These are phyloP conservation scores for Vachellia pachyceras DNA, from an alignment of 306 rosid genomes.

Conservation along the genomic window DNA sequence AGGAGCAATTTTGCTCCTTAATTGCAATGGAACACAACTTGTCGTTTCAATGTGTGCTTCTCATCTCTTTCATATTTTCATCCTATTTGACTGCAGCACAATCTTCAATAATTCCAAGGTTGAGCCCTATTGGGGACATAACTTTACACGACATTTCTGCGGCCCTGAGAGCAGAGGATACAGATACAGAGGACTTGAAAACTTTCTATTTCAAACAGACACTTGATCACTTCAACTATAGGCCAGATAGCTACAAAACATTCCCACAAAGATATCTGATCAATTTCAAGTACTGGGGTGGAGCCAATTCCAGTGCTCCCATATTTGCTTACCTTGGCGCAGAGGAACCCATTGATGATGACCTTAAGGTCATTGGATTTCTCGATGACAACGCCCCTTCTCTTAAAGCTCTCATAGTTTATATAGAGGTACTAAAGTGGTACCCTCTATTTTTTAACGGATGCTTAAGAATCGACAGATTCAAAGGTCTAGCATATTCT, in stretches of 20 bases:
- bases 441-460: background rate
- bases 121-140: conserved; percentile 49
- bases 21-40: conserved; percentile 18
- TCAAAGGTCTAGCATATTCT: background rate
- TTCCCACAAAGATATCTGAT: conserved; percentile 63
- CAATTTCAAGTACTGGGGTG: conserved; percentile 67
- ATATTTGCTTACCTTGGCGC: conserved; percentile 65
- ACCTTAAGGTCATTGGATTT: conserved; percentile 45
- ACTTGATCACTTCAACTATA: conserved; percentile 72
- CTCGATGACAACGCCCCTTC: conserved; percentile 55
- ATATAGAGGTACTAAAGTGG: conserved; percentile 58
- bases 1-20: conserved; percentile 10
- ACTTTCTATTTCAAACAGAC: conserved; percentile 61
- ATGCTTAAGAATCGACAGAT: background rate
- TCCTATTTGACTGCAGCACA: conserved; percentile 35
- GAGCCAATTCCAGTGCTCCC: conserved; percentile 56
- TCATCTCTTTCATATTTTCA: conserved; percentile 36
- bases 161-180: background rate
- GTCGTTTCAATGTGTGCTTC: conserved; percentile 33
- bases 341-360: conserved; percentile 54
- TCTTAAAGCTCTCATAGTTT: conserved; percentile 58
- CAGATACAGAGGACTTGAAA: conserved; percentile 31
- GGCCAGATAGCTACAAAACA: conserved; percentile 59
- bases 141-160: conserved; percentile 18
- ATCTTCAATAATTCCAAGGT: conserved; percentile 50